Percentiles rank a stretch among this genome's conserved stretches.
These are phyloP conservation scores for Mycena galericulata DNA, from an alignment of 768 basidiomycete species.

Conservation along the genomic window DNA sequence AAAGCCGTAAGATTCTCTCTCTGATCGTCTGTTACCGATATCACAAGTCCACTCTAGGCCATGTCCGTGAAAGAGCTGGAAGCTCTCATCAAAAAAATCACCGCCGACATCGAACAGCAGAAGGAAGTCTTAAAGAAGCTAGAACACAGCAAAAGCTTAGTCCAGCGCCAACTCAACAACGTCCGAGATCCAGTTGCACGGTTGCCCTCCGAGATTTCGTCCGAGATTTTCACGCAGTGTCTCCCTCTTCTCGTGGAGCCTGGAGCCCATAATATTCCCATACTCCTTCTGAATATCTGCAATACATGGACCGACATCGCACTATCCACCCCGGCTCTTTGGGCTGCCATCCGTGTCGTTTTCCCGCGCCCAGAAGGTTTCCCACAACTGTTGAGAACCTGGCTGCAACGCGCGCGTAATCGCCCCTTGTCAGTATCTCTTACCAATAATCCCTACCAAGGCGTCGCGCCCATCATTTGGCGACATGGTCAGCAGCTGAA, in stretches of 20 bases:
- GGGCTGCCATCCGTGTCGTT: neutral
- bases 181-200: neutral
- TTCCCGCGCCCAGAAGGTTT: neutral
- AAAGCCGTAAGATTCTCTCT: too few species aligned
- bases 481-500: neutral
- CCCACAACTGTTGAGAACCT: neutral
- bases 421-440: neutral
- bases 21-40: too few species aligned
- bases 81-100: neutral
- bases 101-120: neutral
- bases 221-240: neutral
- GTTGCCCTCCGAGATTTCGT: constrained; percentile 2
- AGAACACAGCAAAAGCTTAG: neutral
- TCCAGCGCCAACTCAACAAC: neutral
- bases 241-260: neutral
- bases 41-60: too few species aligned
- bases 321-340: neutral
- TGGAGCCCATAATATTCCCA: neutral
- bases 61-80: neutral
- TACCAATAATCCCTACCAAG: neutral
- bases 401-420: neutral
- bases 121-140: neutral
- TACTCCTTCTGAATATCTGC: neutral
- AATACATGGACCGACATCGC: neutral
- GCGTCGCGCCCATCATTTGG: neutral